Conservation (phyloP, 352 stramenopile genomes). For the Elongisporangium prolatum region DNA sequence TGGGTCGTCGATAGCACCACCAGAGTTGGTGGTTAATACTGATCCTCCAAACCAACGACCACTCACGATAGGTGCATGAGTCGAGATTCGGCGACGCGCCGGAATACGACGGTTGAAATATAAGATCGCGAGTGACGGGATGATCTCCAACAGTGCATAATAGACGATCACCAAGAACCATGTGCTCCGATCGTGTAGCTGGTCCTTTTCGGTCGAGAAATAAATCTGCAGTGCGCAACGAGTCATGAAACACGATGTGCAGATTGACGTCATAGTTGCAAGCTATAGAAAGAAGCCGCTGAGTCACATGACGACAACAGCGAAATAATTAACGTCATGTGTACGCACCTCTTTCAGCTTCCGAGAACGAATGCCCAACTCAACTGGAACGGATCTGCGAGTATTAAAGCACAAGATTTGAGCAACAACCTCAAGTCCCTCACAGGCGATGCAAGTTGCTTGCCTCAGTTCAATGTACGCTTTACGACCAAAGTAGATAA, state of each 20-base stretch:
- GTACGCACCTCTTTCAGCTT: constrained; percentile 69
- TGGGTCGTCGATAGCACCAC: constrained; percentile 12
- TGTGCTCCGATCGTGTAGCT: constrained; percentile 70
- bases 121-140: constrained; percentile 68
- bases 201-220: constrained; percentile 59
- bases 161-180: constrained; percentile 81
- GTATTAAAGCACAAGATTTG: not conserved
- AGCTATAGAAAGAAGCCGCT: constrained; percentile 17
- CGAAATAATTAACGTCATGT: not conserved
- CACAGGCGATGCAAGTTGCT: not conserved
- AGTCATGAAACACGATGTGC: constrained; percentile 77
- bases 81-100: constrained; percentile 18
- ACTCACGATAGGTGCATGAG: not conserved
- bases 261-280: constrained; percentile 74
- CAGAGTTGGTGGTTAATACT: not conserved
- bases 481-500: constrained; percentile 75
- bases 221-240: constrained; percentile 68
- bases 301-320: not conserved
- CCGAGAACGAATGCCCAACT: constrained; percentile 72
- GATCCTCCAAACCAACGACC: not conserved
- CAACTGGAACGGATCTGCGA: constrained; percentile 73
- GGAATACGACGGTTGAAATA: constrained; percentile 84
- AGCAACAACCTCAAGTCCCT: not conserved
- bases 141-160: constrained; percentile 77
- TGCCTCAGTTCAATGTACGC: constrained; percentile 79